Conservation (phyloP, 78 protist species). For the Cyanophora paradoxa region DNA sequence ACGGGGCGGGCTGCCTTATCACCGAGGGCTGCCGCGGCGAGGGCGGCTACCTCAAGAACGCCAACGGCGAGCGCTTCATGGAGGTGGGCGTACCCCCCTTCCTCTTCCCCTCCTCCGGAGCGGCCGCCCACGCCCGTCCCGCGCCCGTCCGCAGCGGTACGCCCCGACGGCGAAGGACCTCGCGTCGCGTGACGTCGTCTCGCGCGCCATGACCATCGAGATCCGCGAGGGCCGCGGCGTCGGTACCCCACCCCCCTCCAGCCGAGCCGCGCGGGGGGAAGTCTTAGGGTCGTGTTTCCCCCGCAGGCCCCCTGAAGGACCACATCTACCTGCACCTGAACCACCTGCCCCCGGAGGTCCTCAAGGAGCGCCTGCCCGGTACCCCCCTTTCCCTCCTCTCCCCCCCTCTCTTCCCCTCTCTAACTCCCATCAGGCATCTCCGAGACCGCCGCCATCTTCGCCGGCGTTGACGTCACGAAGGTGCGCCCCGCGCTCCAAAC, state of each 20-base stretch:
- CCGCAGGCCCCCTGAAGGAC: constrained; percentile 81
- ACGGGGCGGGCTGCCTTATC: constrained; percentile 97
- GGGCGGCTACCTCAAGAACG: constrained; percentile 95
- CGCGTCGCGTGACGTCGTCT: constrained; percentile 98
- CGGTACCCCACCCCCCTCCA: too few species aligned
- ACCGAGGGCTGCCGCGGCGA: constrained; percentile 99
- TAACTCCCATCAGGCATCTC: constrained; percentile 63
- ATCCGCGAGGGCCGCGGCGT: constrained; percentile 84
- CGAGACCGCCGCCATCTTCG: constrained; percentile 96
- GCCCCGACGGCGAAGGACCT: constrained; percentile 97
- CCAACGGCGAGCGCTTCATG: constrained; percentile 97
- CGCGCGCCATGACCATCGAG: constrained; percentile 96
- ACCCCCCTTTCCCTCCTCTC: background rate
- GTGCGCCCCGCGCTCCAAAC: background rate
- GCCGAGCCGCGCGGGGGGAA: too few species aligned
- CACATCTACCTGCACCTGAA: constrained; percentile 91
- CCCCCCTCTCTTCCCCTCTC: background rate
- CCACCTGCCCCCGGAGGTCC: constrained; percentile 80
- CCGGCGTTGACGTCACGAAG: constrained; percentile 92
- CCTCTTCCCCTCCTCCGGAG: background rate
- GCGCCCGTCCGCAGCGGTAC: constrained; percentile 73
- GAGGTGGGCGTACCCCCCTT: constrained; percentile 57
- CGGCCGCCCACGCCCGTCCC: too few species aligned
- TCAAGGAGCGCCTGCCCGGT: constrained; percentile 88
- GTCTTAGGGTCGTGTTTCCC: background rate